These are phyloP conservation scores for Echinosophora koreensis DNA, from an alignment of 306 rosid genomes.

Conservation along the genomic window DNA sequence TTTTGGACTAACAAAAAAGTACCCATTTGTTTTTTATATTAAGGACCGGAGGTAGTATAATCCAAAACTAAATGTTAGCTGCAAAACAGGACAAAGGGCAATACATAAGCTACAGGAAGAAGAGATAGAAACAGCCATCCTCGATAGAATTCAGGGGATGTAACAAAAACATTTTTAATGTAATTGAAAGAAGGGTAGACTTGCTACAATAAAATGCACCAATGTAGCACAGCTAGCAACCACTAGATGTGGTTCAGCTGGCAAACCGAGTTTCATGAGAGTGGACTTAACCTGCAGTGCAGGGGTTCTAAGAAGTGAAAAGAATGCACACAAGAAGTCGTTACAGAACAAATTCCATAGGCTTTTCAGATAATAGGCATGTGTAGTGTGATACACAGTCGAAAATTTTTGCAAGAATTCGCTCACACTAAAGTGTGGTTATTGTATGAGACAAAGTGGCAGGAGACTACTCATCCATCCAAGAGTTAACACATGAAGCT, in stretches of 20 bases:
- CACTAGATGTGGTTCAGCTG: background rate
- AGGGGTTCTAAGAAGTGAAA: conserved; percentile 34
- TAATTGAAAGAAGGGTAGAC: conserved; percentile 17
- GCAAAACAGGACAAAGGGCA: background rate
- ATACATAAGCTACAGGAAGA: background rate
- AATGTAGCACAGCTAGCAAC: conserved; percentile 10
- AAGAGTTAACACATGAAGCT: conserved; percentile 8
- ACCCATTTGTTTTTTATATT: no score
- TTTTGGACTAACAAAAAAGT: no score
- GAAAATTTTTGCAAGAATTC: conserved; percentile 7
- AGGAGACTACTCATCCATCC: conserved; percentile 34
- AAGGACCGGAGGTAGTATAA: background rate
- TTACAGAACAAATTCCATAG: conserved; percentile 2
- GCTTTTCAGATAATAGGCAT: conserved; percentile 33
- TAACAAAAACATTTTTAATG: conserved; percentile 11
- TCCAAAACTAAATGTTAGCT: background rate
- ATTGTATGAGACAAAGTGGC: conserved; percentile 13
- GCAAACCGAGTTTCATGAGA: conserved; percentile 3
- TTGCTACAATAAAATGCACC: conserved; percentile 14
- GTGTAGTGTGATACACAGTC: conserved; percentile 18
- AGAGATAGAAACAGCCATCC: conserved; percentile 16
- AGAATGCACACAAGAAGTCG: conserved; percentile 12
- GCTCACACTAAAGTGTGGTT: background rate
- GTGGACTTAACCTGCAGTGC: background rate
- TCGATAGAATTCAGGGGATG: conserved; percentile 34